Conservation (phyloP, 345 rosid species). For the Eucalyptus cloeziana region DNA sequence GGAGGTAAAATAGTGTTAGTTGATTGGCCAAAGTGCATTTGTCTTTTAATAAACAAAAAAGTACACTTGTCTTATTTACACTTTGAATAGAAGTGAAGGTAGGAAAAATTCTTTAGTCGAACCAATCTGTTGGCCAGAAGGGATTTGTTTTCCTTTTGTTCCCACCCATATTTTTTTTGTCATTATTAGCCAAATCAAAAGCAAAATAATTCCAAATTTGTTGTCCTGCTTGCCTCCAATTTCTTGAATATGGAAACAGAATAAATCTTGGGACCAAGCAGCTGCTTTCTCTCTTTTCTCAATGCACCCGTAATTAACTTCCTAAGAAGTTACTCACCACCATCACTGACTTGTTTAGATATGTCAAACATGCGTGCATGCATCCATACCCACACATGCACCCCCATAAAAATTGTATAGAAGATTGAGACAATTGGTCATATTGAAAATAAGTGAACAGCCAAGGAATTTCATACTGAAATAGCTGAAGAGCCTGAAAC, state of each 20-base stretch:
- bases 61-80: background rate
- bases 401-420: background rate
- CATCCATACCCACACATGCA: background rate
- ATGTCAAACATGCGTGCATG: background rate
- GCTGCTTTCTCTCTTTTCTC: background rate
- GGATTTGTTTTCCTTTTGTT: background rate
- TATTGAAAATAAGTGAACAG: background rate
- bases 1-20: background rate
- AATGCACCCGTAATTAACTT: background rate
- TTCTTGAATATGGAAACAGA: background rate
- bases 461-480: background rate
- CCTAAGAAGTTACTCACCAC: background rate
- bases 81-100: background rate
- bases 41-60: background rate
- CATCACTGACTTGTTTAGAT: background rate
- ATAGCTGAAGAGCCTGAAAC: background rate
- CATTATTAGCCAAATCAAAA: background rate
- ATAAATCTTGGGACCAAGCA: background rate
- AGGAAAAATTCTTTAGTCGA: background rate
- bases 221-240: background rate
- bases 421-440: background rate
- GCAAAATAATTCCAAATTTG: background rate
- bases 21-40: background rate
- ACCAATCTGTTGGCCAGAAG: background rate
- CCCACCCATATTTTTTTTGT: background rate